A percentile compares a stretch with the other conserved stretches of the same genome.
Conservation (phyloP, 345 rosid species). For the Syzygium grande region DNA sequence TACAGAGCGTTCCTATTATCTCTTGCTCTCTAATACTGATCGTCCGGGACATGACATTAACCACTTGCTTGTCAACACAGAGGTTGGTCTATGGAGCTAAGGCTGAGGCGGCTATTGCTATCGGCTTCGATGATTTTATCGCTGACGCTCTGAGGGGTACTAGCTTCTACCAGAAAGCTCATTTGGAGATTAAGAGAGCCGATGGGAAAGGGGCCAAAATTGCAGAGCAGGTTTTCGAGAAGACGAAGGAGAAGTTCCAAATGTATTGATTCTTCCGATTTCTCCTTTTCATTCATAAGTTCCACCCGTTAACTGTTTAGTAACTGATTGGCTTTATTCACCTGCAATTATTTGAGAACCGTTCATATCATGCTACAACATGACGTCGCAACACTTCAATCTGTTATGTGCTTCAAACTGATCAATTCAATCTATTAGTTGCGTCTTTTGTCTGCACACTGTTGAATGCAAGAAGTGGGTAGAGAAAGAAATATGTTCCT, state of each 20-base stretch:
- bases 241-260: constrained; percentile 67
- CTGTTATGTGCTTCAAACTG: neutral
- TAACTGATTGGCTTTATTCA: neutral
- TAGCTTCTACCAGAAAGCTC: constrained; percentile 52
- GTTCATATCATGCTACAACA: neutral
- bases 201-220: constrained; percentile 65
- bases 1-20: neutral
- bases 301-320: neutral
- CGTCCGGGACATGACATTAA: neutral
- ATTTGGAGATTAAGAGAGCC: constrained; percentile 66
- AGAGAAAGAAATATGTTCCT: neutral
- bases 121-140: constrained; percentile 78
- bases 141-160: constrained; percentile 59
- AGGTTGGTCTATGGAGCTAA: constrained; percentile 61
- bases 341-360: neutral
- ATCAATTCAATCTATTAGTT: neutral
- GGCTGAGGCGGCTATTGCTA: constrained; percentile 69
- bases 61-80: constrained; percentile 12
- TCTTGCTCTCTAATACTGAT: neutral
- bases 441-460: neutral
- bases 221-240: constrained; percentile 91
- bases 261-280: constrained; percentile 41
- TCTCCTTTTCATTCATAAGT: neutral
- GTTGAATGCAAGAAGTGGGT: neutral
- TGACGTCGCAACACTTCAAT: neutral